Evolutionary conservation across 78 protist species (phyloP), one percentile per base, ranked within the genome.

Genomic region (Dictyostelium capitatum): DNA sequence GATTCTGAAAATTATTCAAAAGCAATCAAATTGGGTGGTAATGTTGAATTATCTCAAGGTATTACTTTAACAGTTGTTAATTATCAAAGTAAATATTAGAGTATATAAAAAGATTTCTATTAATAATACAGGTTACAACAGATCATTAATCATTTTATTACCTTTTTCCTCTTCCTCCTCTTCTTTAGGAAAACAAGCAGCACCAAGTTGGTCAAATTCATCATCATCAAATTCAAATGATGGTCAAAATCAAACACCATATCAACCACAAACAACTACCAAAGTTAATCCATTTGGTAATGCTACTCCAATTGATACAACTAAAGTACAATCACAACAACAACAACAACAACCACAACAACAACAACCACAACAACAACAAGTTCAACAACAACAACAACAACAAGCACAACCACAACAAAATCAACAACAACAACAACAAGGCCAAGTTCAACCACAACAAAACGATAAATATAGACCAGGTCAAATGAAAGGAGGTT

Each of bases 211-310:
- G n/a, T 62, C 57, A 73, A 46, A 19, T 3, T 11, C 6, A 14
- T 41, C 78, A 37, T 14, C n/a, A 41, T 46, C 79, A 59, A 59
- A 3, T 3, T 30, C 79, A 73, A 48, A 32, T 62, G 70, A 62
- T 25, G 43, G 43, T 37, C 43, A n/a, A n/a, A 59, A n/a, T 72
- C 30, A 47, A 46, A 37, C 43, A 37, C 0, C 51, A 32, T 43
- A 9, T 30, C 75, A 67, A 67, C 48, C 75, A 67, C 19, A 28
- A 30, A 2, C 75, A 67, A n/a, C 51, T 19, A 3, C 79, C 10
- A 73, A 73, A 46, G 79, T 73, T 73, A 47, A 73, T 46, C 79
- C 79, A 73, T 73, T 73, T 73, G 79, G 79, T 11, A 32, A n/a
- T 73, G 79, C 79, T 10, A 73, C 51, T 10, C 79, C 79, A 73